Percentiles rank a stretch among this genome's conserved stretches.
Evolutionary conservation across 1,284 basidiomycete genomes (phyloP).

Genomic region (Cryptococcus sp.): DNA sequence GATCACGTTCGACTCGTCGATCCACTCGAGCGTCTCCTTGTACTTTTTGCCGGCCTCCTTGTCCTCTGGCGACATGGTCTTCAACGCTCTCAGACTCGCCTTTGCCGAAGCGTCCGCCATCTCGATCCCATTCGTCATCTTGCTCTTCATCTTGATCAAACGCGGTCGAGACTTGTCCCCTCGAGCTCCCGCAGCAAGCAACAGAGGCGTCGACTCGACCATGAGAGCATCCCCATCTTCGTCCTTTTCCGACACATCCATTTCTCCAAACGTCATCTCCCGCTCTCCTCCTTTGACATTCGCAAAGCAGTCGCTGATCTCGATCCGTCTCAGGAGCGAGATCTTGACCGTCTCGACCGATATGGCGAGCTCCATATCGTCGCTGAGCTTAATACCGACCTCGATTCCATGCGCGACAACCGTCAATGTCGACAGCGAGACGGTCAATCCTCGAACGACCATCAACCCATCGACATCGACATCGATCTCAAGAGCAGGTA

Average conservation of each 20-base stretch:
- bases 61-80: slow-evolving; percentile 13
- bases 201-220: slow-evolving; percentile 16
- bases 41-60: slow-evolving; percentile 9
- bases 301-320: slow-evolving; percentile 18
- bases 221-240: slow-evolving; percentile 18
- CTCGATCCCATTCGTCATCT: slow-evolving; percentile 11
- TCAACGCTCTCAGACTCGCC: slow-evolving; percentile 7
- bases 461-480: slow-evolving; percentile 21
- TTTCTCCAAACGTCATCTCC: slow-evolving; percentile 16
- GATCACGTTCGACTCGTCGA: slow-evolving; percentile 12
- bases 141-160: slow-evolving; percentile 15
- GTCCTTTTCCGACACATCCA: slow-evolving; percentile 8
- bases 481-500: slow-evolving; percentile 20
- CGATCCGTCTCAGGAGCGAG: slow-evolving; percentile 10
- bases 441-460: slow-evolving; percentile 17
- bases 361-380: slow-evolving; percentile 19
- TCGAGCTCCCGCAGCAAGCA: slow-evolving; percentile 9
- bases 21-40: slow-evolving; percentile 10
- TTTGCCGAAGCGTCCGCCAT: slow-evolving; percentile 8
- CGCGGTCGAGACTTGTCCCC: slow-evolving; percentile 1
- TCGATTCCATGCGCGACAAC: slow-evolving; percentile 18
- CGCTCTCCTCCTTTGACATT: slow-evolving; percentile 15
- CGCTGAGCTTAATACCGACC: slow-evolving; percentile 19
- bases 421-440: slow-evolving; percentile 16
- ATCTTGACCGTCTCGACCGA: slow-evolving; percentile 13